A percentile compares a stretch with the other conserved stretches of the same genome.
phyloP scores from a whole-genome alignment of 2,329 filamentous ascomycete genomes.

The Penicillium sp. region DNA sequence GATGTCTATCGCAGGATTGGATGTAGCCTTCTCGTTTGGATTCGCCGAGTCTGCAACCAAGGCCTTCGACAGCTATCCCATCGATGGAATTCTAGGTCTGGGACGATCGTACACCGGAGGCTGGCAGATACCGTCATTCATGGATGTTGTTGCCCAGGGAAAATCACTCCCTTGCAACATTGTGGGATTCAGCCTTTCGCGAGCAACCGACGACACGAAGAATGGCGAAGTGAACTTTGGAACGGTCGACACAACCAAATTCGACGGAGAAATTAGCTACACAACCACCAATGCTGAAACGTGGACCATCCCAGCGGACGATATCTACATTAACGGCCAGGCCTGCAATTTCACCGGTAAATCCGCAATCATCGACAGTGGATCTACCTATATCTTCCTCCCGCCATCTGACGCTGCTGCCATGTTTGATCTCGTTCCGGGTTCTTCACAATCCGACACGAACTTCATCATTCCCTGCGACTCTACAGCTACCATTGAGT shows the following conservation, averaged over 20 bases:
- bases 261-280: conserved; percentile 70
- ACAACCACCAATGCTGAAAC: conserved; percentile 60
- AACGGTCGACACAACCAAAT: conserved; percentile 67
- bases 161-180: conserved; percentile 66
- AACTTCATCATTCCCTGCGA: conserved; percentile 76
- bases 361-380: conserved; percentile 78
- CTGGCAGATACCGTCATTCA: conserved; percentile 63
- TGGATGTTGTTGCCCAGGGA: conserved; percentile 64
- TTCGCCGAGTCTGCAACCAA: conserved; percentile 71
- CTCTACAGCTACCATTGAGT: conserved; percentile 62
- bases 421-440: conserved; percentile 70
- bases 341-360: conserved; percentile 58
- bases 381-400: conserved; percentile 78
- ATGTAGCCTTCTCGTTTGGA: conserved; percentile 70
- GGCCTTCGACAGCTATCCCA: conserved; percentile 77
- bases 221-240: conserved; percentile 81
- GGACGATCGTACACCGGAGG: conserved; percentile 64
- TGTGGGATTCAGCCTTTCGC: conserved; percentile 72
- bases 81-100: conserved; percentile 85
- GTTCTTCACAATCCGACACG: conserved; percentile 60
- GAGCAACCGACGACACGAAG: conserved; percentile 66
- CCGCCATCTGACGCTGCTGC: conserved; percentile 68
- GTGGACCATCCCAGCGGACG: conserved; percentile 75
- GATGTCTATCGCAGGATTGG: conserved; percentile 68
- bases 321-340: conserved; percentile 65